phyloP scores from a whole-genome alignment of 805 yeast species.

The Metschnikowia picachoensis region DNA sequence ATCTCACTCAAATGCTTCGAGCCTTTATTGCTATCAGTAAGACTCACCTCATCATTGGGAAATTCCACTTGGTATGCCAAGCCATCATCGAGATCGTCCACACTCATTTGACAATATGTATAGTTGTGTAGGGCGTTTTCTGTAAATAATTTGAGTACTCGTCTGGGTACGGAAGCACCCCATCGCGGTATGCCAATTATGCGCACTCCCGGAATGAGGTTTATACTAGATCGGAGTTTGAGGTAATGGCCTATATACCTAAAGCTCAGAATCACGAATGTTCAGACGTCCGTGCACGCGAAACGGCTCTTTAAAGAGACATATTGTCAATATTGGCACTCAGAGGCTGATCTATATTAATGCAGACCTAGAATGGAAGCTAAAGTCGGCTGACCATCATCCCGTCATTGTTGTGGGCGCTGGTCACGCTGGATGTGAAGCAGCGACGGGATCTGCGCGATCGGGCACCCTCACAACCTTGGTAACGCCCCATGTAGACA shows the following conservation, averaged over 20 bases:
- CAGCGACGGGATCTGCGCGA: slow-evolving; percentile 90
- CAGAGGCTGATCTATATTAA: slow-evolving; percentile 26
- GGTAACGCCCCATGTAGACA: slow-evolving; percentile 68
- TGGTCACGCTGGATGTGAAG: slow-evolving; percentile 99
- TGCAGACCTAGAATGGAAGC: slow-evolving; percentile 30
- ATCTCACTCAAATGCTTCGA: slow-evolving; percentile 5
- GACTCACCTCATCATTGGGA: slow-evolving; percentile 13
- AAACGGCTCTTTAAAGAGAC: neutral
- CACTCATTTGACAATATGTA: slow-evolving; percentile 7
- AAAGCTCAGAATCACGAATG: neutral
- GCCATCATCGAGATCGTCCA: slow-evolving; percentile 81
- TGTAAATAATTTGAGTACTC: too few relatives aligned
- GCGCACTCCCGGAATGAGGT: slow-evolving; percentile 9
- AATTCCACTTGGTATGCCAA: slow-evolving; percentile 54
- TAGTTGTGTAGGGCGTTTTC: too few relatives aligned
- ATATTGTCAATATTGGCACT: neutral
- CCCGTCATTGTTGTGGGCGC: slow-evolving; percentile 93
- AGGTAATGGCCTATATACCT: neutral
- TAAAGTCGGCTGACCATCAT: slow-evolving; percentile 28
- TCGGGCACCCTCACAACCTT: slow-evolving; percentile 67
- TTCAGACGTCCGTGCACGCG: neutral
- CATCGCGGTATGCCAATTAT: neutral
- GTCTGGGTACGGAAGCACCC: neutral
- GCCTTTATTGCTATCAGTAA: neutral
- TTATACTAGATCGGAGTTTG: neutral